Evolutionary conservation across 2,329 filamentous ascomycete species (phyloP).

Genomic region (Grosmannia serpens): DNA sequence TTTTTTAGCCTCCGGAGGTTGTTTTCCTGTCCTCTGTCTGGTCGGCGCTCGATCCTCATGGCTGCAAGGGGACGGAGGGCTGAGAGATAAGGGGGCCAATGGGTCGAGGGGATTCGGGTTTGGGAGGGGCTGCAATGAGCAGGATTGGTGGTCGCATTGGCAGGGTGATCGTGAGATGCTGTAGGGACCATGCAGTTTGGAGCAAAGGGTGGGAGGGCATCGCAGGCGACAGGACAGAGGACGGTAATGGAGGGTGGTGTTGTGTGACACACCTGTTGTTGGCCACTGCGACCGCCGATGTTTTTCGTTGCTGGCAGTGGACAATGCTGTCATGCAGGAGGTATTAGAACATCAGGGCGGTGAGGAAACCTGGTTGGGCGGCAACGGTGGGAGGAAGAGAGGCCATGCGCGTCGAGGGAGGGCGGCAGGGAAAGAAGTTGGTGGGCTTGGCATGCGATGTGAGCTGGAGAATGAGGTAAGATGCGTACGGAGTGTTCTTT

Average conservation of each 20-base stretch:
- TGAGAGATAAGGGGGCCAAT: constrained; percentile 10
- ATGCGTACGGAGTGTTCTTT: background rate
- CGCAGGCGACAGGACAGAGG: constrained; percentile 6
- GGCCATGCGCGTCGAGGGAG: background rate
- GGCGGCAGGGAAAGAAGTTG: background rate
- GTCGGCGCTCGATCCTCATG: background rate
- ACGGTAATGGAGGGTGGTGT: constrained; percentile 2
- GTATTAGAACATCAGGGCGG: background rate
- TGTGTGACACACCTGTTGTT: constrained; percentile 11
- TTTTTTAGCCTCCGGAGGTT: background rate
- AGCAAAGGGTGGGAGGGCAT: constrained; percentile 4
- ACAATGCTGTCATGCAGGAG: background rate
- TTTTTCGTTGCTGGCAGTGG: background rate
- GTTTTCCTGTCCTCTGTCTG: constrained; percentile 1
- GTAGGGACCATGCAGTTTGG: background rate
- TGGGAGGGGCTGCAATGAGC: background rate
- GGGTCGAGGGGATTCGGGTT: constrained; percentile 2
- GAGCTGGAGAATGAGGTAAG: background rate
- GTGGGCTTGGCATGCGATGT: background rate
- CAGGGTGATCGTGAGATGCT: background rate
- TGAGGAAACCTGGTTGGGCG: background rate
- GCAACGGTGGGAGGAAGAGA: background rate
- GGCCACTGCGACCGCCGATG: background rate
- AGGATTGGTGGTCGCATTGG: constrained; percentile 9
- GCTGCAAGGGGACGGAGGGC: constrained; percentile 11